These are phyloP conservation scores for Trichoderma parareesei DNA, from an alignment of 495 filamentous ascomycete species.

Conservation along the genomic window DNA sequence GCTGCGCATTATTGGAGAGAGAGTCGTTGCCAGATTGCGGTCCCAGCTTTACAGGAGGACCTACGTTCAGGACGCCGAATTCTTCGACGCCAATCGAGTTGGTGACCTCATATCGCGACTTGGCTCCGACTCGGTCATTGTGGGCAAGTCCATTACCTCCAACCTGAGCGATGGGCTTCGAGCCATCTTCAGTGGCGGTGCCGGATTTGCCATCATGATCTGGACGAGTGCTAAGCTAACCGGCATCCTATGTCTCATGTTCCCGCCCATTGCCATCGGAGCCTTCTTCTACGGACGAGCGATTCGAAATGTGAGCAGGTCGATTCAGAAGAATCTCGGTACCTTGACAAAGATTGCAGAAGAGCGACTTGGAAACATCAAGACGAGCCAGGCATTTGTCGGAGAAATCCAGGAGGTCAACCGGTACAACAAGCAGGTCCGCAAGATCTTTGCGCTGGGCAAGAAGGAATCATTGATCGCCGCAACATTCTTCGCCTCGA, in stretches of 20 bases:
- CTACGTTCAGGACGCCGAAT: slow-evolving; percentile 91
- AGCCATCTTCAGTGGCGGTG: slow-evolving; percentile 75
- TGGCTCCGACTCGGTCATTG: slow-evolving; percentile 91
- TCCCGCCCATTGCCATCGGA: slow-evolving; percentile 84
- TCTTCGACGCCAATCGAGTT: slow-evolving; percentile 96
- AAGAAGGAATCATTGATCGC: slow-evolving; percentile 77
- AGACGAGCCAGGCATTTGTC: slow-evolving; percentile 90
- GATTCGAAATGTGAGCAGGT: slow-evolving; percentile 77
- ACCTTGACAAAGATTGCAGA: slow-evolving; percentile 93
- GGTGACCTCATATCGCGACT: slow-evolving; percentile 93
- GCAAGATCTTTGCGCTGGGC: slow-evolving; percentile 83
- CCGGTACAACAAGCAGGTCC: slow-evolving; percentile 85
- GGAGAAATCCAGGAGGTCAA: slow-evolving; percentile 84
- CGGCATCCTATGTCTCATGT: slow-evolving; percentile 72
- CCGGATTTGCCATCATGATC: slow-evolving; percentile 83
- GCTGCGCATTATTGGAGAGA: slow-evolving; percentile 88
- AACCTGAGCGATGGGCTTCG: slow-evolving; percentile 92
- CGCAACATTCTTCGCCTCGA: slow-evolving; percentile 85
- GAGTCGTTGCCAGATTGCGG: slow-evolving; percentile 82
- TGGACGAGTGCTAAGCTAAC: slow-evolving; percentile 91
- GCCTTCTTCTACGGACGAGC: slow-evolving; percentile 85
- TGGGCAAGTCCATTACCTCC: slow-evolving; percentile 96
- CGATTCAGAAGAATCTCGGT: slow-evolving; percentile 88
- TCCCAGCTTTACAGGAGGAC: slow-evolving; percentile 86
- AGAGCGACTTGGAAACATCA: slow-evolving; percentile 88